Evolutionary conservation across 306 rosid species (phyloP).

Genomic region (Ochetophila trinervis): DNA sequence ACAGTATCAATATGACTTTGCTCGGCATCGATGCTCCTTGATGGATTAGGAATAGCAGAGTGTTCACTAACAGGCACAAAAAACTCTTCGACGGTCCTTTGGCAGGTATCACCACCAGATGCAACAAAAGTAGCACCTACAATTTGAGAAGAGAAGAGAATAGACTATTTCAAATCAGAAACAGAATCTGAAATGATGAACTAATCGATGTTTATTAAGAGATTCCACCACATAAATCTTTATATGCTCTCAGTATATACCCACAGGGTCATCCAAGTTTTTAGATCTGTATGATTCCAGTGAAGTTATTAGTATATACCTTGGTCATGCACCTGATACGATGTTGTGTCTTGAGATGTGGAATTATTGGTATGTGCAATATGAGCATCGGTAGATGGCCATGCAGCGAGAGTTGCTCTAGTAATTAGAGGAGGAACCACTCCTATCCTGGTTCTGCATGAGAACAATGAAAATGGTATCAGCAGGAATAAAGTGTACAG

Average conservation of each 20-base stretch:
- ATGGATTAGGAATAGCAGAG: constrained; percentile 38
- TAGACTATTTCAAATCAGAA: background rate
- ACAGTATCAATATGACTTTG: constrained; percentile 29
- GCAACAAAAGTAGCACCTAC: constrained; percentile 41
- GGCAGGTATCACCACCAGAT: constrained; percentile 29
- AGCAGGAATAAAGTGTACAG: background rate
- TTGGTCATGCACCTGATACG: constrained; percentile 36
- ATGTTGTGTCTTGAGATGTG: constrained; percentile 21
- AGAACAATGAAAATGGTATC: constrained; percentile 8
- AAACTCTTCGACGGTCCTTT: constrained; percentile 32
- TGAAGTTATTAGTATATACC: constrained; percentile 28
- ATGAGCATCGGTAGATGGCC: constrained; percentile 55
- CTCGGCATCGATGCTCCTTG: constrained; percentile 18
- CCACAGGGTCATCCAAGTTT: background rate
- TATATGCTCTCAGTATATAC: background rate
- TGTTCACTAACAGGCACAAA: constrained; percentile 27
- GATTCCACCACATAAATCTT: background rate
- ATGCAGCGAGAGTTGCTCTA: constrained; percentile 83
- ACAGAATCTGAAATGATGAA: background rate
- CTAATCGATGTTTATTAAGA: background rate
- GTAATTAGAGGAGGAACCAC: constrained; percentile 69
- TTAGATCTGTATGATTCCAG: background rate
- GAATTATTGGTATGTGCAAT: constrained; percentile 25
- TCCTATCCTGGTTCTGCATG: constrained; percentile 65
- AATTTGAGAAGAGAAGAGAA: constrained; percentile 11